Percentiles rank a stretch among this genome's conserved stretches.
These are phyloP conservation scores for Penicillium goetzii DNA, from an alignment of 495 filamentous ascomycete genomes.

Conservation along the genomic window DNA sequence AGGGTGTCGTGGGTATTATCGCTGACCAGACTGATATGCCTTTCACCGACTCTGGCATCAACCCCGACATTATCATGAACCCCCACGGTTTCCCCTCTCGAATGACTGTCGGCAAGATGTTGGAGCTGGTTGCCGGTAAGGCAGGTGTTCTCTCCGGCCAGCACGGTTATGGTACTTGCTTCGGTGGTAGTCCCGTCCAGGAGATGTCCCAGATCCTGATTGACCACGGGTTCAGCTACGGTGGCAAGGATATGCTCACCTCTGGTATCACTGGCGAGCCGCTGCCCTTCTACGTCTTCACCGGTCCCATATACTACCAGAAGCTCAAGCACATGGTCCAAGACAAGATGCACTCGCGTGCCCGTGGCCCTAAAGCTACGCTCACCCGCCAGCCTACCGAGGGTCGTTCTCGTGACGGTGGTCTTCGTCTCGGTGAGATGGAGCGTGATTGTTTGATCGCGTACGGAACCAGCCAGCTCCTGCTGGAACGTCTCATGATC, in stretches of 20 bases:
- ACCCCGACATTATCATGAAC: slow-evolving; percentile 99
- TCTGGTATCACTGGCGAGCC: slow-evolving; percentile 93
- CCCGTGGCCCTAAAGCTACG: slow-evolving; percentile 85
- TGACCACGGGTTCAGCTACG: slow-evolving; percentile 88
- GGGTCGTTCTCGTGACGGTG: slow-evolving; percentile 89
- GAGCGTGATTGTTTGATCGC: slow-evolving; percentile 97
- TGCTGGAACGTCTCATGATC: slow-evolving; percentile 93
- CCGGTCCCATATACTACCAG: slow-evolving; percentile 98
- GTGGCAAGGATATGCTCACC: slow-evolving; percentile 94
- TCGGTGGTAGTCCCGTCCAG: slow-evolving; percentile 88
- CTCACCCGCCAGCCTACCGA: slow-evolving; percentile 96
- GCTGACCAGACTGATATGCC: slow-evolving; percentile 96
- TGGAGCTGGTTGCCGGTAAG: slow-evolving; percentile 94
- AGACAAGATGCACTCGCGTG: slow-evolving; percentile 98
- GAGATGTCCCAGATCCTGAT: slow-evolving; percentile 86
- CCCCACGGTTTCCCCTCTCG: slow-evolving; percentile 99
- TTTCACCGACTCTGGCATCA: slow-evolving; percentile 87
- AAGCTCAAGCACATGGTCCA: slow-evolving; percentile 99
- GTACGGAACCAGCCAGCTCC: slow-evolving; percentile 88
- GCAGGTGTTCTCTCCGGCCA: slow-evolving; percentile 83
- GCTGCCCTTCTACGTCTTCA: slow-evolving; percentile 95
- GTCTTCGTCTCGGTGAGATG: slow-evolving; percentile 96
- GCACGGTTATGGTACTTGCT: slow-evolving; percentile 90
- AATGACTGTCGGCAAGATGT: slow-evolving; percentile 99
- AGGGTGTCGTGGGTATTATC: slow-evolving; percentile 96